Conservation (phyloP, 495 filamentous ascomycete genomes). For the Penicillium cataractarum region DNA sequence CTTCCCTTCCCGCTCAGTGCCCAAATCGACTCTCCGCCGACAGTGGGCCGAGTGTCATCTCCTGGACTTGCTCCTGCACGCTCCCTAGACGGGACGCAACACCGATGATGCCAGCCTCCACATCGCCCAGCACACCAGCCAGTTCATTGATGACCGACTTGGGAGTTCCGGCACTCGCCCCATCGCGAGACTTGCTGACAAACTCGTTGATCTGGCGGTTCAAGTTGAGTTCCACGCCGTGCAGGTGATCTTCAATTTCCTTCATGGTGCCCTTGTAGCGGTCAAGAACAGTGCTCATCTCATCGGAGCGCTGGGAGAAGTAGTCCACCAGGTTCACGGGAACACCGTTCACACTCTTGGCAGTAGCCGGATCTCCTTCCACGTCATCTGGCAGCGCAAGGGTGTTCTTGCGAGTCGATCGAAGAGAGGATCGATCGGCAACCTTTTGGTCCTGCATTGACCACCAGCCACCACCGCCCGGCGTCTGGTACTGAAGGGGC, state of each 20-base stretch:
- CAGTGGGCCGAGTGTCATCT: conserved; percentile 61
- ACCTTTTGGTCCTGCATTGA: conserved; percentile 49
- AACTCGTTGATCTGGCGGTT: conserved; percentile 72
- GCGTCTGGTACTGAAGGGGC: conserved; percentile 69
- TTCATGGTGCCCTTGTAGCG: conserved; percentile 69
- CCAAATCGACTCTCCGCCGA: conserved; percentile 33
- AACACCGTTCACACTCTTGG: conserved; percentile 44
- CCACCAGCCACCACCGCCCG: conserved; percentile 50
- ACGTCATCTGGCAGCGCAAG: conserved; percentile 58
- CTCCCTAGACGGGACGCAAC: conserved; percentile 72
- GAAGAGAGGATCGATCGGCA: conserved; percentile 43
- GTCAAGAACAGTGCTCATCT: conserved; percentile 67
- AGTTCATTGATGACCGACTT: conserved; percentile 60
- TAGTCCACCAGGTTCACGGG: conserved; percentile 69
- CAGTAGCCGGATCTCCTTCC: conserved; percentile 56
- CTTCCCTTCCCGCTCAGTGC: conserved; percentile 12
- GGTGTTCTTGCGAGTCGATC: conserved; percentile 48
- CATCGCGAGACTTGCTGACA: conserved; percentile 57
- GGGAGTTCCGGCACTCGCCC: conserved; percentile 43
- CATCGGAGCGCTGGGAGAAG: conserved; percentile 73
- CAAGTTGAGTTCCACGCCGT: conserved; percentile 71
- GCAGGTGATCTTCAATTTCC: conserved; percentile 83
- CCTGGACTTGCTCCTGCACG: conserved; percentile 71
- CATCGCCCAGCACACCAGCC: conserved; percentile 70
- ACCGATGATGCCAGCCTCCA: conserved; percentile 76